Evolutionary conservation across 1,284 basidiomycete species (phyloP).

Genomic region (Cutaneotrichosporon curvatum): DNA sequence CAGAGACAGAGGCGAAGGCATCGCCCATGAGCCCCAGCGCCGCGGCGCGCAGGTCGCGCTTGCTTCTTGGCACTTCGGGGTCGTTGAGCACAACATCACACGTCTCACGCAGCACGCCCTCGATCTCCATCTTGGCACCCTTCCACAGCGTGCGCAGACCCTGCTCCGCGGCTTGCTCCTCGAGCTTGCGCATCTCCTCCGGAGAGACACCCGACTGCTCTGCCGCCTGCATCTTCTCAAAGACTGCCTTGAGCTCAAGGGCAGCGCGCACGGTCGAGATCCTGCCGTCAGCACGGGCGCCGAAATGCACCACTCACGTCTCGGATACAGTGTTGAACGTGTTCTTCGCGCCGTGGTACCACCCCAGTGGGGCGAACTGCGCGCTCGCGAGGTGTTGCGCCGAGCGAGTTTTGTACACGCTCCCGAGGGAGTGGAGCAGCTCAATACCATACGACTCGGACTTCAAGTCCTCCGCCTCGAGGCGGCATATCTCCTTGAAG

Average conservation of each 20-base stretch:
- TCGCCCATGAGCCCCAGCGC: constrained; percentile 78
- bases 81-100: constrained; percentile 74
- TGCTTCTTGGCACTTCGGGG: constrained; percentile 47
- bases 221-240: constrained; percentile 88
- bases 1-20: constrained; percentile 54
- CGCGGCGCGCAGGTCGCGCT: constrained; percentile 66
- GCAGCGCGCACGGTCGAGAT: constrained; percentile 60
- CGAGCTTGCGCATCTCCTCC: constrained; percentile 81
- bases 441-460: constrained; percentile 91
- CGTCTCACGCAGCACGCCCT: constrained; percentile 86
- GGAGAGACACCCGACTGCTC: constrained; percentile 79
- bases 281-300: constrained; percentile 45
- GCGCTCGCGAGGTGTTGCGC: constrained; percentile 56
- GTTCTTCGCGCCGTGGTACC: constrained; percentile 88
- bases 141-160: constrained; percentile 85
- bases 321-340: constrained; percentile 90
- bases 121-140: constrained; percentile 41
- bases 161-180: constrained; percentile 95
- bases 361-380: constrained; percentile 52
- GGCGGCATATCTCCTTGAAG: constrained; percentile 28
- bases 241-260: constrained; percentile 87
- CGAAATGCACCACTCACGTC: constrained; percentile 58
- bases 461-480: constrained; percentile 63
- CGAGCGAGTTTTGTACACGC: constrained; percentile 77
- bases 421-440: constrained; percentile 82